Base-by-base conservation (phyloP, 306 rosid species). In the Notholithocarpus densiflorus region DNA sequence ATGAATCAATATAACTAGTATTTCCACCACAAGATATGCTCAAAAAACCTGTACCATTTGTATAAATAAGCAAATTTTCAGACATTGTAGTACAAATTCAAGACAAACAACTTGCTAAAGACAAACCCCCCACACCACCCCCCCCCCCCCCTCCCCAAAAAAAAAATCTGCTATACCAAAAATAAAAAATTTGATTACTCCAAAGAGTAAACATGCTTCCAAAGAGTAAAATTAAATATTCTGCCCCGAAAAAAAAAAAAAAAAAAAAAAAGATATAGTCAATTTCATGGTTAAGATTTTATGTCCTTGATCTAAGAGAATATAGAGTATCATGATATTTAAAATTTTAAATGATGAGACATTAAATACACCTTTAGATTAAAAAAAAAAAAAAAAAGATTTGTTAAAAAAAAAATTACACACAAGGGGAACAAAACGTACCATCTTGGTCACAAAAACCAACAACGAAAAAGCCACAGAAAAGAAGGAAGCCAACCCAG, bases 21-120 rank as follows among this genome's bases (percentile, higher is more conserved):
- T 65, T 87, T 86, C 92, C 97, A 77, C 98, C 98, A 84, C 98
- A 94, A 78, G 95, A 82, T 66, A 94, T 83, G 84, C 98, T 94
- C 85, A 94, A 72, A 86, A 94, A 94, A 81, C 92, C 97, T 92
- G 97, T 79, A 19, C 48, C 84, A 76, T 53, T 68, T 60, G 79
- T 68, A 53, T 53, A 40, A 69, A 62, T 74, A n/a, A 80, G 82
- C 66, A 83, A 76, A 20, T 4, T 71, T 61, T 8, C 18, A 23
- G 40, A 27, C 40, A 6, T 13, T 15, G 37, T 5, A 65, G 32
- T 62, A 62, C 45, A 8, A 40, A 40, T 40, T 40, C 45, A 40
- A 40, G 45, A 40, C 45, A 40, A 37, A 37, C 43, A 37, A 7
- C 9, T 34, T 34, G 8, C 40, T 34, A 34, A 34, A 34, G 40